phyloP scores from a whole-genome alignment of 306 rosid genomes.

The Cucurbita ficifolia region DNA sequence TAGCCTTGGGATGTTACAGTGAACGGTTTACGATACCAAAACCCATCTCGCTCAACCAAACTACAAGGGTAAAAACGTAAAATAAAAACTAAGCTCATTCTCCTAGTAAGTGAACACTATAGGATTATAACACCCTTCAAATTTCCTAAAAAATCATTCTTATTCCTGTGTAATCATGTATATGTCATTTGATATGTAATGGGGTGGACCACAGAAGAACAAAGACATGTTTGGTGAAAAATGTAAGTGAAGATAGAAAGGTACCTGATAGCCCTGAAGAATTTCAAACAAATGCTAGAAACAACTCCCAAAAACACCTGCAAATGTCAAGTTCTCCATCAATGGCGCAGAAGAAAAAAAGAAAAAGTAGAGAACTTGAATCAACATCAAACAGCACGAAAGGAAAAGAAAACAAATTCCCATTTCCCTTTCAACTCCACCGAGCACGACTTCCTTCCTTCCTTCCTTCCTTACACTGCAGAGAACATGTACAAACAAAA shows the following conservation, averaged over 20 bases:
- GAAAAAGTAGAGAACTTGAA: not conserved
- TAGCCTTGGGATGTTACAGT: too few species aligned
- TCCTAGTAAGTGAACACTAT: not conserved
- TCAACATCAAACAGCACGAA: not conserved
- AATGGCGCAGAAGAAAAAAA: not conserved
- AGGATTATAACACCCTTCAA: not conserved
- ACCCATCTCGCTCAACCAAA: not conserved
- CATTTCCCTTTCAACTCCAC: slow-evolving; percentile 2
- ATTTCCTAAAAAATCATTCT: too few species aligned
- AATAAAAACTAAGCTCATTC: too few species aligned
- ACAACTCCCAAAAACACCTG: slow-evolving; percentile 2
- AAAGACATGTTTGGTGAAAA: not conserved
- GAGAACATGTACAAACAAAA: slow-evolving; percentile 4
- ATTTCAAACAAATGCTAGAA: not conserved
- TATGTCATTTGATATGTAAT: not conserved
- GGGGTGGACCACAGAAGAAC: slow-evolving; percentile 9
- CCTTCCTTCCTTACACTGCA: not conserved
- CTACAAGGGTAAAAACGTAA: not conserved
- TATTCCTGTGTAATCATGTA: too few species aligned
- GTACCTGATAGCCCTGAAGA: not conserved
- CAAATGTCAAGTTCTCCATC: slow-evolving; percentile 3
- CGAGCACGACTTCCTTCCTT: not conserved
- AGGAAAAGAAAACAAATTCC: not conserved
- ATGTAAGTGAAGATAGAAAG: not conserved
- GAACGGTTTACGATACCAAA: too few species aligned